Percentiles rank a stretch among this genome's conserved stretches.
These are phyloP conservation scores for Eutypa lata DNA, from an alignment of 2,329 filamentous ascomycete genomes.

Conservation along the genomic window DNA sequence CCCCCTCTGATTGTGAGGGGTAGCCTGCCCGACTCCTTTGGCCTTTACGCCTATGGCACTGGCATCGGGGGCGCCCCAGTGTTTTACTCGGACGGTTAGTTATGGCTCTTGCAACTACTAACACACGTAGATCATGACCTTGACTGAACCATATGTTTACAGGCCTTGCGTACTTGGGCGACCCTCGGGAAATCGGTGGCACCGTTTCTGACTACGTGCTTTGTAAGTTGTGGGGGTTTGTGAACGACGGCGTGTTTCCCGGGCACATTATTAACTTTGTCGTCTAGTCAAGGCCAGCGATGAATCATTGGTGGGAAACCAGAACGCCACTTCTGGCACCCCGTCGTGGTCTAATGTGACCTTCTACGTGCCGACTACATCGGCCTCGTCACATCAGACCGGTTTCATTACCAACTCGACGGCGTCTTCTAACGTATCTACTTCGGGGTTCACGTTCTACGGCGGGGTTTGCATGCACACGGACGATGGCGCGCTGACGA, in stretches of 20 bases:
- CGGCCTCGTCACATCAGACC: slow-evolving; percentile 14
- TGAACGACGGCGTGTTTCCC: not conserved
- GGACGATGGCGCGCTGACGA: slow-evolving; percentile 11
- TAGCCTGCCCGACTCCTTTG: slow-evolving; percentile 8
- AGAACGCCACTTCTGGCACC: slow-evolving; percentile 11
- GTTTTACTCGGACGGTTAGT: slow-evolving; percentile 21
- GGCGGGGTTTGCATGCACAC: slow-evolving; percentile 17
- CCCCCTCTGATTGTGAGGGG: not conserved
- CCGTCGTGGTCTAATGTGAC: slow-evolving; percentile 21
- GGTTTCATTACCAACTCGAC: slow-evolving; percentile 13
- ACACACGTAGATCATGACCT: not conserved
- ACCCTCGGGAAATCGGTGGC: slow-evolving; percentile 2
- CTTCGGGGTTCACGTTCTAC: slow-evolving; percentile 24
- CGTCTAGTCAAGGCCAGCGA: not conserved
- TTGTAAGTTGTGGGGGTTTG: slow-evolving; percentile 3
- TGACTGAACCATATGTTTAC: not conserved
- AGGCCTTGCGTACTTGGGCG: slow-evolving; percentile 9
- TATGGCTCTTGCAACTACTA: not conserved
- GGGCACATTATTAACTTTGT: not conserved
- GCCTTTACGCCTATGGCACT: slow-evolving; percentile 25
- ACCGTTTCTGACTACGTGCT: slow-evolving; percentile 4
- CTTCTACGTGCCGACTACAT: slow-evolving; percentile 18
- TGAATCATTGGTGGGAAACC: slow-evolving; percentile 14
- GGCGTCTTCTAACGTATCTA: slow-evolving; percentile 4
- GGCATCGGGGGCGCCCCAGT: slow-evolving; percentile 21